Percentiles rank a stretch among this genome's conserved stretches.
phyloP scores from a whole-genome alignment of 2,329 filamentous ascomycete species.

The Trichoderma sp. region DNA sequence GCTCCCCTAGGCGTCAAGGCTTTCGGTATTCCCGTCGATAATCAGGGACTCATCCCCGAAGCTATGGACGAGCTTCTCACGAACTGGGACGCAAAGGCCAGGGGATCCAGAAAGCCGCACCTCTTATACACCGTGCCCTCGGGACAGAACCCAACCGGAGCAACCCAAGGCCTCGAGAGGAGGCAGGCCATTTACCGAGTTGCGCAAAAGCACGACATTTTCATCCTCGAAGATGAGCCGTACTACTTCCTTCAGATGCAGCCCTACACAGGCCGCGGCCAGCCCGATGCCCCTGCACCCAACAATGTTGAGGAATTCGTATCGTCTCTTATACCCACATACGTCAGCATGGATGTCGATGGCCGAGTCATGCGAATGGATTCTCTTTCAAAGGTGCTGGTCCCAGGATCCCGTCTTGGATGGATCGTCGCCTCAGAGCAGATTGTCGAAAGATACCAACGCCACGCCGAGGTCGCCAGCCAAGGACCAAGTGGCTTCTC shows the following conservation, averaged over 20 bases:
- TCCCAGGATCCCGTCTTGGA: slow-evolving; percentile 77
- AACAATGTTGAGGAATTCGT: slow-evolving; percentile 71
- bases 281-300: slow-evolving; percentile 56
- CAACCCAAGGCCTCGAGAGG: slow-evolving; percentile 70
- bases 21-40: slow-evolving; percentile 54
- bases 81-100: slow-evolving; percentile 49
- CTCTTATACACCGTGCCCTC: slow-evolving; percentile 66
- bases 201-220: slow-evolving; percentile 80
- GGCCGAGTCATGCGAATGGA: slow-evolving; percentile 89
- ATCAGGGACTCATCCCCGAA: slow-evolving; percentile 54
- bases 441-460: slow-evolving; percentile 77
- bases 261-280: slow-evolving; percentile 62
- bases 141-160: slow-evolving; percentile 88
- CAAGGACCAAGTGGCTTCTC: slow-evolving; percentile 86
- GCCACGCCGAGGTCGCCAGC: slow-evolving; percentile 79
- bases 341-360: slow-evolving; percentile 78
- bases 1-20: slow-evolving; percentile 54
- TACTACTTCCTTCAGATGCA: slow-evolving; percentile 95
- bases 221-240: slow-evolving; percentile 89
- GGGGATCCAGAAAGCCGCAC: slow-evolving; percentile 53
- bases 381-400: slow-evolving; percentile 89
- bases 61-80: slow-evolving; percentile 53
- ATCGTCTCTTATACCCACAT: slow-evolving; percentile 60
- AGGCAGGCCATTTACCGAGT: slow-evolving; percentile 74
- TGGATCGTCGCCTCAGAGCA: slow-evolving; percentile 90